Evolutionary conservation across 768 basidiomycete species (phyloP).

Genomic region (Suillus weaverae): DNA sequence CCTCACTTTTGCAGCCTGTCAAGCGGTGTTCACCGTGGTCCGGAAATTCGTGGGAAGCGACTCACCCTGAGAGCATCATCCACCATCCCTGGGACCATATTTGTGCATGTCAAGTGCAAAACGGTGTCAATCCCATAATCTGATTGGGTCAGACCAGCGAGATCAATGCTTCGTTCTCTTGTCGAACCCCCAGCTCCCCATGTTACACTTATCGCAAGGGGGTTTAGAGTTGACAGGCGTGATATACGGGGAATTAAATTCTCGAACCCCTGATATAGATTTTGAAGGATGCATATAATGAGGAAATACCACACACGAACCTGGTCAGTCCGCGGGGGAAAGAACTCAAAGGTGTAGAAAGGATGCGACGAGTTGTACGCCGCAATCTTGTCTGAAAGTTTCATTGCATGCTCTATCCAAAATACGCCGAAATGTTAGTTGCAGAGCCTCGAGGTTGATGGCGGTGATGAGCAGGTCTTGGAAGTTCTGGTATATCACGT

Average conservation of each 20-base stretch:
- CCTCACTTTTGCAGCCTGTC: conserved; percentile 73
- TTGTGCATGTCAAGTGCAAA: conserved; percentile 95
- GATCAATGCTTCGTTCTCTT: conserved; percentile 81
- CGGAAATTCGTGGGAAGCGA: conserved; percentile 5
- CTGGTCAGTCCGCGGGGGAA: conserved; percentile 93
- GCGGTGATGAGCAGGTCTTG: not conserved
- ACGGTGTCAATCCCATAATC: conserved; percentile 82
- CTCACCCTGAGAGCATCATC: conserved; percentile 82
- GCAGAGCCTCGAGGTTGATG: conserved; percentile 1
- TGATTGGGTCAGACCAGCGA: conserved; percentile 75
- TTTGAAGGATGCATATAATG: conserved; percentile 7
- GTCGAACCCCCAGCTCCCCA: conserved; percentile 98
- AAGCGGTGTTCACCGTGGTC: conserved; percentile 8
- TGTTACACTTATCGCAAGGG: conserved; percentile 87
- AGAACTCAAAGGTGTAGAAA: conserved; percentile 95
- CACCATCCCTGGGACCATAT: conserved; percentile 88
- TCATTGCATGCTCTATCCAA: conserved; percentile 46
- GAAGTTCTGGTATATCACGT: not conserved
- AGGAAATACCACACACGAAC: conserved; percentile 35
- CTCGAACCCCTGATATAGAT: conserved; percentile 69
- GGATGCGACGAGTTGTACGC: conserved; percentile 47
- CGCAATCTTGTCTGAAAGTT: conserved; percentile 69
- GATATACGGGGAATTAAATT: conserved; percentile 89
- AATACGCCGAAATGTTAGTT: conserved; percentile 8
- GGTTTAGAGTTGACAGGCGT: conserved; percentile 72